Percentiles rank a stretch among this genome's conserved stretches.
phyloP scores from a whole-genome alignment of 331 rosid species.

The Cydonia oblonga region DNA sequence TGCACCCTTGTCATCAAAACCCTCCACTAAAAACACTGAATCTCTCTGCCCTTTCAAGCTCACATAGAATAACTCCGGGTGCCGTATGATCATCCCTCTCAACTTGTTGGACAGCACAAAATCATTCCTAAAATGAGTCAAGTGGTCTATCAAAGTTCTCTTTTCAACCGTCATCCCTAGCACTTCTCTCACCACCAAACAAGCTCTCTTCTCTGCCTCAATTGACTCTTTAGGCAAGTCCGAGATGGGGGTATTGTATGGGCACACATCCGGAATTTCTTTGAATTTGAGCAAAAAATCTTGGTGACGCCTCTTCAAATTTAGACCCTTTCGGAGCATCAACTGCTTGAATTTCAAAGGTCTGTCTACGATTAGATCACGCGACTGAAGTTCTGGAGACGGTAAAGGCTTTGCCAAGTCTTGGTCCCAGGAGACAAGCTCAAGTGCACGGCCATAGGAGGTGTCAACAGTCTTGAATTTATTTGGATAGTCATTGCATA shows the following conservation, averaged over 20 bases:
- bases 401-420: constrained; percentile 54
- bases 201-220: constrained; percentile 82
- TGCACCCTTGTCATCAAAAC: constrained; percentile 62
- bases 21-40: constrained; percentile 74
- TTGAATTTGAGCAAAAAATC: constrained; percentile 61
- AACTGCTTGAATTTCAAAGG: constrained; percentile 84
- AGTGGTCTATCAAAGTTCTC: constrained; percentile 78
- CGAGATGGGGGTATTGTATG: constrained; percentile 35
- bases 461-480: constrained; percentile 72
- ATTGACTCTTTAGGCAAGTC: constrained; percentile 46
- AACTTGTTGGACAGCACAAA: constrained; percentile 76
- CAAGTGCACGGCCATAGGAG: constrained; percentile 86
- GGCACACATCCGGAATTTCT: constrained; percentile 69
- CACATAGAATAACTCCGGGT: constrained; percentile 76
- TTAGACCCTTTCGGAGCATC: constrained; percentile 73
- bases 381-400: constrained; percentile 24
- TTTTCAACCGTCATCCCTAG: constrained; percentile 67
- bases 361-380: constrained; percentile 64
- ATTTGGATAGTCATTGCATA: constrained; percentile 73
- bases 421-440: constrained; percentile 69
- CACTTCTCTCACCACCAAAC: constrained; percentile 72
- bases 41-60: constrained; percentile 81
- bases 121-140: constrained; percentile 88
- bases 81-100: constrained; percentile 79
- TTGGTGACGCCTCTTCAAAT: constrained; percentile 66